Percentiles rank a stretch among this genome's conserved stretches.
Evolutionary conservation across 768 basidiomycete genomes (phyloP).

Genomic region (Suillus sp.): DNA sequence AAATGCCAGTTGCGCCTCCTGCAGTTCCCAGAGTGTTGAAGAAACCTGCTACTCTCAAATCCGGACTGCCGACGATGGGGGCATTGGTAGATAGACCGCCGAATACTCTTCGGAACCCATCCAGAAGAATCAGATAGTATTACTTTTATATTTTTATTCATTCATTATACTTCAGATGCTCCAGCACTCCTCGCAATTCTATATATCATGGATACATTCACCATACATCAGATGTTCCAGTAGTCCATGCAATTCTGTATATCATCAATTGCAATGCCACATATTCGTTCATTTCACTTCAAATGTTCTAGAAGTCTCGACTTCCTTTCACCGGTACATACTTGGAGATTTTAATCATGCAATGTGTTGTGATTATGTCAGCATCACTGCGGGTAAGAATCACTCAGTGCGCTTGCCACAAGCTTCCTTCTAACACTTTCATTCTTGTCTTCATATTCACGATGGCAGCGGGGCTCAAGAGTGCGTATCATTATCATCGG

Average conservation of each 20-base stretch:
- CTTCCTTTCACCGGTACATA: not conserved
- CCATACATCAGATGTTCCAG: not conserved
- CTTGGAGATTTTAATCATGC: too few relatives aligned
- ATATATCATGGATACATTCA: slow-evolving; percentile 1
- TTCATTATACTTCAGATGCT: not conserved
- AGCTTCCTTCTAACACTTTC: not conserved
- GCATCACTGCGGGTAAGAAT: slow-evolving; percentile 5
- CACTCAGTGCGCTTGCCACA: not conserved
- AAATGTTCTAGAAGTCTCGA: not conserved
- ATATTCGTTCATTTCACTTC: not conserved
- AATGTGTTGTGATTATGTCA: slow-evolving; percentile 1
- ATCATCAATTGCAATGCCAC: not conserved
- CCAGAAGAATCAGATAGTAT: slow-evolving; percentile 31
- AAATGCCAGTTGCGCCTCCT: slow-evolving; percentile 20
- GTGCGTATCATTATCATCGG: slow-evolving; percentile 39
- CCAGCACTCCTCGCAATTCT: not conserved
- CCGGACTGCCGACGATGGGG: slow-evolving; percentile 25
- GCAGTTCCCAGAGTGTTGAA: slow-evolving; percentile 20
- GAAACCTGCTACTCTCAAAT: slow-evolving; percentile 25
- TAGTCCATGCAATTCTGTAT: not conserved
- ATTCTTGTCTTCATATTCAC: slow-evolving; percentile 11
- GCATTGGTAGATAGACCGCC: slow-evolving; percentile 37
- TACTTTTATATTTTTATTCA: slow-evolving; percentile 8
- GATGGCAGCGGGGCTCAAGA: slow-evolving; percentile 74
- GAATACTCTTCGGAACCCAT: slow-evolving; percentile 36